A percentile compares a stretch with the other conserved stretches of the same genome.
phyloP scores from a whole-genome alignment of 768 basidiomycete species.

The Mycena albidolilacea region DNA sequence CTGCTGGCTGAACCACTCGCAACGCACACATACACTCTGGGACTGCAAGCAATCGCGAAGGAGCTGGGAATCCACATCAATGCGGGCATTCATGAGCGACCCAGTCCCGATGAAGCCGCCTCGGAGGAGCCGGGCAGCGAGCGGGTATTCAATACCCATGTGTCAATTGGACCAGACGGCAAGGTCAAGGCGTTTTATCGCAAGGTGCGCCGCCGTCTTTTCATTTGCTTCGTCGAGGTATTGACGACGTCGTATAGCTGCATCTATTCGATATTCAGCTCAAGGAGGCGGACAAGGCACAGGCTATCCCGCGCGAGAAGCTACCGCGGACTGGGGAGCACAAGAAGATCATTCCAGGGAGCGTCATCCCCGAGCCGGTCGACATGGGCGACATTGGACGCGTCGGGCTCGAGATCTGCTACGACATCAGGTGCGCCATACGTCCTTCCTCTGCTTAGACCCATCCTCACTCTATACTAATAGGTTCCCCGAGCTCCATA shows the following conservation, averaged over 20 bases:
- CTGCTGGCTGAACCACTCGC: constrained; percentile 34
- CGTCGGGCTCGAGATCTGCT: constrained; percentile 39
- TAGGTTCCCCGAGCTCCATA: constrained; percentile 39
- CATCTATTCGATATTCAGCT: constrained; percentile 40
- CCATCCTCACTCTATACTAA: not conserved
- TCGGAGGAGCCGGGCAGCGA: constrained; percentile 39
- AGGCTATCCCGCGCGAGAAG: constrained; percentile 21
- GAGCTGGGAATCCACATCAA: constrained; percentile 37
- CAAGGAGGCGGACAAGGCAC: constrained; percentile 15
- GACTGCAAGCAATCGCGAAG: constrained; percentile 31
- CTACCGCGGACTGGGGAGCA: constrained; percentile 33
- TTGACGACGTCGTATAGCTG: constrained; percentile 11
- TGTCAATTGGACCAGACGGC: constrained; percentile 35
- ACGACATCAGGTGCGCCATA: constrained; percentile 37
- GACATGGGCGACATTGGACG: constrained; percentile 37
- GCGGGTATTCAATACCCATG: constrained; percentile 39
- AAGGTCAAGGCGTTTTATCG: constrained; percentile 29
- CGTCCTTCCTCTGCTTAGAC: not conserved
- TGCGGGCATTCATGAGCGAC: constrained; percentile 37
- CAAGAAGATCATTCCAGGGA: constrained; percentile 34
- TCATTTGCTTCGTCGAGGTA: not conserved
- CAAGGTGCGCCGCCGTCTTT: constrained; percentile 27
- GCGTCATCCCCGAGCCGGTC: constrained; percentile 27
- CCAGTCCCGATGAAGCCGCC: constrained; percentile 24
- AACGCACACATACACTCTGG: constrained; percentile 35